These are phyloP conservation scores for Arabidopsis hybrid DNA, from an alignment of 441 rosid genomes.

Conservation along the genomic window DNA sequence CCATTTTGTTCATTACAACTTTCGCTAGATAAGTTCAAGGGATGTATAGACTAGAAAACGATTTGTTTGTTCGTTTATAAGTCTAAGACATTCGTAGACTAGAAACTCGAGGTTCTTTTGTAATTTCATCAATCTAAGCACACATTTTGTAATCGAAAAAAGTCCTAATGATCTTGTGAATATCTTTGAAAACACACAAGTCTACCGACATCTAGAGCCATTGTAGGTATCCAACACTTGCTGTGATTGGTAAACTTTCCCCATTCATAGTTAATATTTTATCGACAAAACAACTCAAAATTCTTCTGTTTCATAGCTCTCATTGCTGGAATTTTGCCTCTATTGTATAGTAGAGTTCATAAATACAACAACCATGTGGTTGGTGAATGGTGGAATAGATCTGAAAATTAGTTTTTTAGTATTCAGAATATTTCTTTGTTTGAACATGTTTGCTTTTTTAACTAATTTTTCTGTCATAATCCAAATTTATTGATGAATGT, in stretches of 20 bases:
- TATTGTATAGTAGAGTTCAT: constrained; percentile 39
- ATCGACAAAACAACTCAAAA: constrained; percentile 18
- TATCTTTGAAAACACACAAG: constrained; percentile 28
- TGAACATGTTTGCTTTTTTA: constrained; percentile 25
- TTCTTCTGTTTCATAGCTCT: constrained; percentile 19
- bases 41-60: not conserved
- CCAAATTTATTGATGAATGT: constrained; percentile 27
- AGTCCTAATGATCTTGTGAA: not conserved
- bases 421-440: constrained; percentile 25
- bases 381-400: constrained; percentile 44
- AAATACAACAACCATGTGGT: constrained; percentile 45
- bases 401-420: constrained; percentile 5
- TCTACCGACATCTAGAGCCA: constrained; percentile 30
- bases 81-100: constrained; percentile 16
- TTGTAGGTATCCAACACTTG: constrained; percentile 18
- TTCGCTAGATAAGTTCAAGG: constrained; percentile 17
- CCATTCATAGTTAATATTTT: constrained; percentile 24
- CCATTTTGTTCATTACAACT: not conserved
- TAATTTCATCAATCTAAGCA: constrained; percentile 20
- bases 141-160: constrained; percentile 3
- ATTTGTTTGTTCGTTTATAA: constrained; percentile 15
- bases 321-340: constrained; percentile 19
- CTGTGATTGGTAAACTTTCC: constrained; percentile 26
- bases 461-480: constrained; percentile 27
- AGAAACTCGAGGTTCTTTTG: constrained; percentile 19